phyloP scores from a whole-genome alignment of 2,329 filamentous ascomycete genomes.

The Aspergillus texensis region DNA sequence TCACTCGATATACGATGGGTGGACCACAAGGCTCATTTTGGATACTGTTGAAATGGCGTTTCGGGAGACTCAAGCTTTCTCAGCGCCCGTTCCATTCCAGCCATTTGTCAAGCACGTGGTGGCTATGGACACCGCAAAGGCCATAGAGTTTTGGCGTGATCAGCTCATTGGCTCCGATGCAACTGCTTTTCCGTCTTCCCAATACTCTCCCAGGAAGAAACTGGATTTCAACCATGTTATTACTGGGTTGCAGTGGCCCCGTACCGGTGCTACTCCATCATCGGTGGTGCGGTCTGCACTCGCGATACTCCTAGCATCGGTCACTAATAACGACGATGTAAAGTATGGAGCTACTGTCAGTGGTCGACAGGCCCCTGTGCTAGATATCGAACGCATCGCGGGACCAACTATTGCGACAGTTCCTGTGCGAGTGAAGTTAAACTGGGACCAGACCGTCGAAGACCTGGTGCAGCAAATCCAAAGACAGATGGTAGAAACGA shows the following conservation, averaged over 20 bases:
- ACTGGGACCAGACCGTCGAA: not conserved
- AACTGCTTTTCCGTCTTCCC: not conserved
- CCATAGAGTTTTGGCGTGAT: not conserved
- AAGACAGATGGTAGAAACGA: not conserved
- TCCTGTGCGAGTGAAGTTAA: constrained; percentile 1
- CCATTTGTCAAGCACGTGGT: not conserved
- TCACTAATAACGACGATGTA: constrained; percentile 39
- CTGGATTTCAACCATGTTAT: not conserved
- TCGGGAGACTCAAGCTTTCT: not conserved
- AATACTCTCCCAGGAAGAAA: not conserved
- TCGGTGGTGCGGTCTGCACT: constrained; percentile 41
- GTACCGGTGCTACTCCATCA: constrained; percentile 19
- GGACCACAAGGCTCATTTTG: constrained; percentile 2
- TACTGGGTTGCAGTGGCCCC: not conserved
- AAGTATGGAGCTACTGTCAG: constrained; percentile 44
- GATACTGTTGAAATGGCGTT: not conserved
- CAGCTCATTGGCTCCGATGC: not conserved
- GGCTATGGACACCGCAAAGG: not conserved
- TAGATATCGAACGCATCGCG: constrained; percentile 39
- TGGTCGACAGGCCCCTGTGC: constrained; percentile 40
- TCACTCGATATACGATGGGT: constrained; percentile 10
- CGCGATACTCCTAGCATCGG: constrained; percentile 36
- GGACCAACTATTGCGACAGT: constrained; percentile 43
- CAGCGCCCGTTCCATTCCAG: not conserved
- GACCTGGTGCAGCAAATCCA: not conserved